Evolutionary conservation across 2,329 filamentous ascomycete species (phyloP).

Genomic region (Cordyceps javanica): DNA sequence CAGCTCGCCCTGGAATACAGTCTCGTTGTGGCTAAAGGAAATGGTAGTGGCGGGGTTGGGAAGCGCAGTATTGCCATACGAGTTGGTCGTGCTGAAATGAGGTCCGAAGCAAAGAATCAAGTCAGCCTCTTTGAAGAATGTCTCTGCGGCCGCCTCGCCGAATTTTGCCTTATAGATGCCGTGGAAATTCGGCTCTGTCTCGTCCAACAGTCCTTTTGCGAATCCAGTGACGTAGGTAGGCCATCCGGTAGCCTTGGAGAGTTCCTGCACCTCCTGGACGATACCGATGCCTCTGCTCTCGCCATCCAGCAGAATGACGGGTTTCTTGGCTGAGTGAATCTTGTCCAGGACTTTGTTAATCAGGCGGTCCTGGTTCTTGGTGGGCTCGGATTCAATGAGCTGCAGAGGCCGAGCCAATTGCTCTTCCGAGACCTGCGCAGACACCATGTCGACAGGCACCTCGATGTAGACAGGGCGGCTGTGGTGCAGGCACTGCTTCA

Average conservation of each 20-base stretch:
- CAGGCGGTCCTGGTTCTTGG: conserved; percentile 20
- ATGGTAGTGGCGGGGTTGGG: conserved; percentile 29
- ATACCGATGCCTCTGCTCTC: conserved; percentile 38
- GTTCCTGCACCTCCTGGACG: conserved; percentile 32
- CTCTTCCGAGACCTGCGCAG: conserved; percentile 25
- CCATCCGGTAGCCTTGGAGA: conserved; percentile 37
- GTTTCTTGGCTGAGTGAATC: conserved; percentile 39
- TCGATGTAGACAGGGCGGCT: conserved; percentile 52
- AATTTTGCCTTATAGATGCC: conserved; percentile 42
- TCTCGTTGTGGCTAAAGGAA: conserved; percentile 26
- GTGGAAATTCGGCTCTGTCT: conserved; percentile 39
- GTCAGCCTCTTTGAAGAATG: conserved; percentile 36
- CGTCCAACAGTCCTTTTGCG: conserved; percentile 45
- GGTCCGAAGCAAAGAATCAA: conserved; percentile 41
- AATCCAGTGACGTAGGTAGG: conserved; percentile 42
- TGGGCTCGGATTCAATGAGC: conserved; percentile 14
- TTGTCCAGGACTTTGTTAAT: conserved; percentile 31
- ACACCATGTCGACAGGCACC: conserved; percentile 48
- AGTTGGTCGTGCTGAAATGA: conserved; percentile 41
- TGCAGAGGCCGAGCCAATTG: conserved; percentile 24
- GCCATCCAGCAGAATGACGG: conserved; percentile 47
- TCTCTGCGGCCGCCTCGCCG: conserved; percentile 27
- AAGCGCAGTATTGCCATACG: conserved; percentile 30
- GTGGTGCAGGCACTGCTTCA: conserved; percentile 44
- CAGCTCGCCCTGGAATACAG: conserved; percentile 25